These are phyloP conservation scores for Tothia fuscella DNA, from an alignment of 2,329 filamentous ascomycete genomes.

Conservation along the genomic window DNA sequence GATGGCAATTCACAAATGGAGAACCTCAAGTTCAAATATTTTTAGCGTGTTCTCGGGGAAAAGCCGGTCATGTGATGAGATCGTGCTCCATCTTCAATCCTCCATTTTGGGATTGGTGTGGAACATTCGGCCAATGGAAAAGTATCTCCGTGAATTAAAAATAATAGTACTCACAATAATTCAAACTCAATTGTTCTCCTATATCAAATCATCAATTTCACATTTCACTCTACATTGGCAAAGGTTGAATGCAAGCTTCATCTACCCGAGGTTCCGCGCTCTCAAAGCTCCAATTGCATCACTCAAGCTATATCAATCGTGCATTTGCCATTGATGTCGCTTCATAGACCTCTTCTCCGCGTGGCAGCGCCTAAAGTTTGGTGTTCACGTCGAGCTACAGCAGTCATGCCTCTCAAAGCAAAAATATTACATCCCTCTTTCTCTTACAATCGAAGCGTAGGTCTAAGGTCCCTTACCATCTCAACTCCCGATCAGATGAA, in stretches of 20 bases:
- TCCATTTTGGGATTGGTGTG: no score
- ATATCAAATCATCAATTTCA: neutral
- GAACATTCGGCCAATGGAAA: neutral
- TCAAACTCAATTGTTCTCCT: neutral
- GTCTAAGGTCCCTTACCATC: no score
- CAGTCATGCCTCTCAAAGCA: constrained; percentile 66
- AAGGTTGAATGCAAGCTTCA: no score
- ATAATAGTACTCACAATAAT: neutral
- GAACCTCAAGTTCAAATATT: no score
- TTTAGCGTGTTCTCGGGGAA: no score
- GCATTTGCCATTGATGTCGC: constrained; percentile 28
- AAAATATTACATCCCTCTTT: constrained; percentile 55
- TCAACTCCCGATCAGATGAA: no score
- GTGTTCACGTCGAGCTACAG: constrained; percentile 21
- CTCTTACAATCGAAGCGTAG: no score
- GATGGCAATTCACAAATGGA: neutral
- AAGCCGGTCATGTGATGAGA: no score
- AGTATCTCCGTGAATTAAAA: neutral
- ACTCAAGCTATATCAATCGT: constrained; percentile 15
- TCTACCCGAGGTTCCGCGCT: constrained; percentile 28
- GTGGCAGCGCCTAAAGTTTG: constrained; percentile 28
- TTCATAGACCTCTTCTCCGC: constrained; percentile 29
- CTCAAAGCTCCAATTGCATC: no score
- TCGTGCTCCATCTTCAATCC: no score
- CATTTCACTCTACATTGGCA: neutral